Evolutionary conservation across 2,329 filamentous ascomycete genomes (phyloP).

Genomic region (Zymoseptoria tritici): DNA sequence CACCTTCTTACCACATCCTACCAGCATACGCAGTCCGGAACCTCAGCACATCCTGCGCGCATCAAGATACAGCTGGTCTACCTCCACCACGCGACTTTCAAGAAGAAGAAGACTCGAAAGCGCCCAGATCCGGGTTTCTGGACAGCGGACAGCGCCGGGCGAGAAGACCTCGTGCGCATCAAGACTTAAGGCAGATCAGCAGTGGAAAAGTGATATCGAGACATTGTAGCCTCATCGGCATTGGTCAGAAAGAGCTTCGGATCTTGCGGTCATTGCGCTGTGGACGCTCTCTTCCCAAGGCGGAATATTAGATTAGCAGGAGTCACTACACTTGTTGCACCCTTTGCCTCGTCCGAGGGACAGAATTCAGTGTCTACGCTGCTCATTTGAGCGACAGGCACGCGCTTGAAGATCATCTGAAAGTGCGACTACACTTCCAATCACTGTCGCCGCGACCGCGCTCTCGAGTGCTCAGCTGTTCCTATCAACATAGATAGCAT

Average conservation of each 20-base stretch:
- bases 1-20: not conserved
- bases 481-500: constrained; percentile 18
- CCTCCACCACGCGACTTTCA: not conserved
- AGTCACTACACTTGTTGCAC: constrained; percentile 35
- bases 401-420: constrained; percentile 2
- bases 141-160: too few species aligned
- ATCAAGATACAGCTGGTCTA: not conserved
- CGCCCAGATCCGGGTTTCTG: not conserved
- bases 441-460: not conserved
- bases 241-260: constrained; percentile 27
- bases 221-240: not conserved
- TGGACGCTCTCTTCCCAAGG: not conserved
- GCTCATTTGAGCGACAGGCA: not conserved
- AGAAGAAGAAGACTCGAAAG: not conserved
- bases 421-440: not conserved
- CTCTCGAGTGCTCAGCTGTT: constrained; percentile 4
- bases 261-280: not conserved
- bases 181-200: not conserved
- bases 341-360: constrained; percentile 16
- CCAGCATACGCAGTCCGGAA: not conserved
- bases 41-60: too few species aligned
- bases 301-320: constrained; percentile 41
- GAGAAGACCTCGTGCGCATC: not conserved
- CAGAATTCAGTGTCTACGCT: constrained; percentile 5
- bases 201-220: constrained; percentile 2